A percentile compares a stretch with the other conserved stretches of the same genome.
These are phyloP conservation scores for Monosporascus cannonballus DNA, from an alignment of 2,329 filamentous ascomycete genomes.

Conservation along the genomic window DNA sequence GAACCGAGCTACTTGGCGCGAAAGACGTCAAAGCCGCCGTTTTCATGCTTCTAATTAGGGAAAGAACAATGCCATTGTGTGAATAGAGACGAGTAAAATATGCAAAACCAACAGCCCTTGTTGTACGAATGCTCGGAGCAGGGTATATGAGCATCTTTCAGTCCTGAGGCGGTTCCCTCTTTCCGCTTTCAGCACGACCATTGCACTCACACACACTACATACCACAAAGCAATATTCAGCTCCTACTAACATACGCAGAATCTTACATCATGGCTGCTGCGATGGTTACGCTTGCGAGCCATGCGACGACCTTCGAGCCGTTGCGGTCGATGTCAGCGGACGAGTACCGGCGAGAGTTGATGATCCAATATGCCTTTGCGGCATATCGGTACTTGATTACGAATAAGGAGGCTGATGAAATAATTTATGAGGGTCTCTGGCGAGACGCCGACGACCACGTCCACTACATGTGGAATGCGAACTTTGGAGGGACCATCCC, in stretches of 20 bases:
- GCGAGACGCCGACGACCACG: conserved; percentile 7
- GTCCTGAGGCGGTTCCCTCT: too few relatives aligned
- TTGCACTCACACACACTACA: neutral
- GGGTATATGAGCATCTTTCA: too few relatives aligned
- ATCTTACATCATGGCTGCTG: neutral
- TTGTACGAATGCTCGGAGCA: too few relatives aligned
- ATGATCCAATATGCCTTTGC: conserved; percentile 7
- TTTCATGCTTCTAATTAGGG: too few relatives aligned
- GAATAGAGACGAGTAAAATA: too few relatives aligned
- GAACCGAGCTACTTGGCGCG: too few relatives aligned
- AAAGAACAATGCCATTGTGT: too few relatives aligned
- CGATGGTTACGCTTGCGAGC: neutral
- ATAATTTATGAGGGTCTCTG: conserved; percentile 2
- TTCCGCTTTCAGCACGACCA: too few relatives aligned
- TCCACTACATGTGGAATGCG: conserved; percentile 4
- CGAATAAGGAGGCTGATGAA: conserved; percentile 4
- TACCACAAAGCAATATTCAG: neutral
- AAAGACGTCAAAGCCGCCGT: too few relatives aligned
- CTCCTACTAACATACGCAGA: neutral
- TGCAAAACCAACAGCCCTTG: too few relatives aligned
- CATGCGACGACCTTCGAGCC: neutral
- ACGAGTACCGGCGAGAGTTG: conserved; percentile 1
- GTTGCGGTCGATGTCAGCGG: neutral
- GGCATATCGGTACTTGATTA: conserved; percentile 7
- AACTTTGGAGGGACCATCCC: conserved; percentile 4